Percentiles rank a stretch among this genome's conserved stretches.
Evolutionary conservation across 805 yeast genomes (phyloP).

Genomic region (Ogataea nakhonphanomensis): DNA sequence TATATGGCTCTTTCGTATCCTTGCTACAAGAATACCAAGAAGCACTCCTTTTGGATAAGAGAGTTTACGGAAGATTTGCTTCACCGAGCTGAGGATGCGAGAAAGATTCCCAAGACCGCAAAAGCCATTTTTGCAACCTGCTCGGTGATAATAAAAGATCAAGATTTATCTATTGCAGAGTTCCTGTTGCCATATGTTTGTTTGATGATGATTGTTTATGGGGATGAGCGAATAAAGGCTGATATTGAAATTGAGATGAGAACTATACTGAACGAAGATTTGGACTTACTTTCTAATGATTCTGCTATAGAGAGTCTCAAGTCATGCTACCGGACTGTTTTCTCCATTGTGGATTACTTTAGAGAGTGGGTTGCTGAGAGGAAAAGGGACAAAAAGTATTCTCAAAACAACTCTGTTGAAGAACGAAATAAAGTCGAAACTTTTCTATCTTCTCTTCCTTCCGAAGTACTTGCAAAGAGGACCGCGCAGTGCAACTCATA

Average conservation of each 20-base stretch:
- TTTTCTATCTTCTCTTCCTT: conserved; percentile 58
- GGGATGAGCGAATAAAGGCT: conserved; percentile 36
- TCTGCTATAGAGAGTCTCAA: conserved; percentile 54
- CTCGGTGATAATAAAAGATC: conserved; percentile 61
- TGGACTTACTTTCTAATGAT: conserved; percentile 45
- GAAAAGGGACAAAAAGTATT: conserved; percentile 29
- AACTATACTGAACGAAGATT: conserved; percentile 49
- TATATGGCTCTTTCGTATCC: conserved; percentile 58
- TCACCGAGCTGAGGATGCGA: conserved; percentile 34
- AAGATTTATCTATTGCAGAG: conserved; percentile 65
- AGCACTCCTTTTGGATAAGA: conserved; percentile 69
- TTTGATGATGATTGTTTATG: conserved; percentile 49
- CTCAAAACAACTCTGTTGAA: conserved; percentile 18
- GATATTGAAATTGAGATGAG: conserved; percentile 58
- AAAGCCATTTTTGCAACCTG: conserved; percentile 57
- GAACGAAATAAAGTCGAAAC: conserved; percentile 37
- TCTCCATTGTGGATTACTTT: conserved; percentile 78
- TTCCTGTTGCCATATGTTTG: conserved; percentile 76
- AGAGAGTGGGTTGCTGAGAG: conserved; percentile 64
- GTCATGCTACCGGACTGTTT: conserved; percentile 67
- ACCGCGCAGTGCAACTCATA: conserved; percentile 81
- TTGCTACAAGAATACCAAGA: conserved; percentile 51
- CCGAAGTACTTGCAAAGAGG: conserved; percentile 66
- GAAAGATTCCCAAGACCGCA: conserved; percentile 28
- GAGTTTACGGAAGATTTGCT: conserved; percentile 66